Conservation (phyloP, 257 asterid genomes). For the Capsicum pubescens region DNA sequence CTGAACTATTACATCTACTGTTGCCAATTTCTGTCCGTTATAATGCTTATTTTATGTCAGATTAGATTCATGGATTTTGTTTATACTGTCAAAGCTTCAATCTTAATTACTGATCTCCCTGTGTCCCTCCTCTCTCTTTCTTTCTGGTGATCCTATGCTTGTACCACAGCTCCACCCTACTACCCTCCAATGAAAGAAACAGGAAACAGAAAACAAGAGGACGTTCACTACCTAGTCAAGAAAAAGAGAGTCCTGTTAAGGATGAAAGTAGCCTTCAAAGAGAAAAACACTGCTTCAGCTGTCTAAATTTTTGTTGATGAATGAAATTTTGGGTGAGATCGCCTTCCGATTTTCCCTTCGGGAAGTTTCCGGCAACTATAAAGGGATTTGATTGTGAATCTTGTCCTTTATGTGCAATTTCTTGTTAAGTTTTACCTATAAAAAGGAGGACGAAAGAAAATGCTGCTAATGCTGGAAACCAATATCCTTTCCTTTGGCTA, state of each 20-base stretch:
- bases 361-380: background rate
- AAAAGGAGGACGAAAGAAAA: background rate
- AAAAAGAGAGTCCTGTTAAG: background rate
- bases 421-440: background rate
- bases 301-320: background rate
- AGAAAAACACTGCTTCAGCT: background rate
- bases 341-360: background rate
- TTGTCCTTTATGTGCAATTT: constrained; percentile 15
- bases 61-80: background rate
- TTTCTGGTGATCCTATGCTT: background rate
- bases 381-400: background rate
- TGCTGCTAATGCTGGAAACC: background rate
- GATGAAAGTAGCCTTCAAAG: background rate
- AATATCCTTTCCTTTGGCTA: background rate
- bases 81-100: background rate
- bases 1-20: background rate
- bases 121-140: background rate
- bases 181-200: constrained; percentile 19
- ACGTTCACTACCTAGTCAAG: background rate
- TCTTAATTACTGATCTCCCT: background rate
- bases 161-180: background rate
- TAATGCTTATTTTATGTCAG: constrained; percentile 6
- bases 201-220: background rate
- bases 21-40: constrained; percentile 5
- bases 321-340: background rate